A percentile compares a stretch with the other conserved stretches of the same genome.
phyloP scores from a whole-genome alignment of 371 early-diverging fungal species.

The Mucor sp. region DNA sequence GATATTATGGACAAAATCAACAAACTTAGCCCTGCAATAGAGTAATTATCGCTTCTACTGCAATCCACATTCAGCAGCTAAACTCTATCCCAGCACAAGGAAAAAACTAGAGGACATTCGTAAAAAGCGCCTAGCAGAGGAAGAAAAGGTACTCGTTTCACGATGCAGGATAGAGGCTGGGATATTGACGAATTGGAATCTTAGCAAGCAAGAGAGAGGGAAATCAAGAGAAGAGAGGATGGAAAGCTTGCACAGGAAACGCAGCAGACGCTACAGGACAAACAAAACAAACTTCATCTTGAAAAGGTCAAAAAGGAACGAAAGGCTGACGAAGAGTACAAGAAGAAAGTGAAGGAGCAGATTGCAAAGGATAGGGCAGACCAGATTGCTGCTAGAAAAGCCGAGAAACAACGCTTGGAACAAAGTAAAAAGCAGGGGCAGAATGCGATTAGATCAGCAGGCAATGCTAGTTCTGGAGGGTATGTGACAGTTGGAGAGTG shows the following conservation, averaged over 20 bases:
- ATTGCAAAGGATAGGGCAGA: constrained; percentile 38
- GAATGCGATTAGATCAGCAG: not conserved
- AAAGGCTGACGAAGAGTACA: constrained; percentile 34
- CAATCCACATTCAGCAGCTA: not conserved
- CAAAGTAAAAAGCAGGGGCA: not conserved
- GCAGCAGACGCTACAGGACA: constrained; percentile 17
- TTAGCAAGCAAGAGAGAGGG: constrained; percentile 27
- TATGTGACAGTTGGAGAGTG: not conserved
- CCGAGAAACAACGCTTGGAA: not conserved
- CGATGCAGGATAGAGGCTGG: not conserved
- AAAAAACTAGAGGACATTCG: not conserved
- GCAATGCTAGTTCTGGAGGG: not conserved
- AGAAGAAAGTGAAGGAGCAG: constrained; percentile 32
- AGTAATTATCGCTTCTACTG: not conserved
- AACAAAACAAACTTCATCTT: constrained; percentile 27
- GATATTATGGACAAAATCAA: not conserved
- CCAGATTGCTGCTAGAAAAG: constrained; percentile 21
- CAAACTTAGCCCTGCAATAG: not conserved
- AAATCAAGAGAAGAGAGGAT: constrained; percentile 30
- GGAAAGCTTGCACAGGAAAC: constrained; percentile 31
- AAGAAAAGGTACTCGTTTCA: not conserved
- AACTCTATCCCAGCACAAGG: not conserved
- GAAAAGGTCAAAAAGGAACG: constrained; percentile 34
- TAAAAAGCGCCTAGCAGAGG: not conserved
- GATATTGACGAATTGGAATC: not conserved